Evolutionary conservation across 2,329 filamentous ascomycete genomes (phyloP).

Genomic region (Paracoccidioides lutzii): DNA sequence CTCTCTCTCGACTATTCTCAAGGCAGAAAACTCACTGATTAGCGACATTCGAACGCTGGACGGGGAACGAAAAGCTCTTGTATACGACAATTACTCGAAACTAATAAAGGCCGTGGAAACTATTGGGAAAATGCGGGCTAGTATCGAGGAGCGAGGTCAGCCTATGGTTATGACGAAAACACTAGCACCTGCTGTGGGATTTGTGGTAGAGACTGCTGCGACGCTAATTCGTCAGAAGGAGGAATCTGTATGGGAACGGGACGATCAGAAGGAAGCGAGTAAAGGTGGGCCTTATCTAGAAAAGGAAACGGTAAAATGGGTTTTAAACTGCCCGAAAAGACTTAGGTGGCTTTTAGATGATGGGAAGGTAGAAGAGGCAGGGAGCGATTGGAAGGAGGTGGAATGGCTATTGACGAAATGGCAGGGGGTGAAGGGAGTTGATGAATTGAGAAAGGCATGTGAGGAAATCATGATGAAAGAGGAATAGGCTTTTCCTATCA

Average conservation of each 20-base stretch:
- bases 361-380: conserved; percentile 28
- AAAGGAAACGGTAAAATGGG: conserved; percentile 35
- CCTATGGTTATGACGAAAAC: conserved; percentile 36
- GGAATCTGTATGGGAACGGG: conserved; percentile 17
- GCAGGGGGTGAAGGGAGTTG: conserved; percentile 32
- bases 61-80: conserved; percentile 89
- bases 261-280: conserved; percentile 16
- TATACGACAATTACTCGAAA: conserved; percentile 98
- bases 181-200: conserved; percentile 29
- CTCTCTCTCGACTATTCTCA: conserved; percentile 31
- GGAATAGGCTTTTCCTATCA: conserved; percentile 4
- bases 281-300: conserved; percentile 18
- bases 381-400: conserved; percentile 32
- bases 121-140: conserved; percentile 55
- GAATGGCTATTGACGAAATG: conserved; percentile 28
- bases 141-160: conserved; percentile 34
- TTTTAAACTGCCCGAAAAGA: conserved; percentile 28
- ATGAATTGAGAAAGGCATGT: conserved; percentile 28
- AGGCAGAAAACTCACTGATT: conserved; percentile 34
- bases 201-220: conserved; percentile 33
- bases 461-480: conserved; percentile 24
- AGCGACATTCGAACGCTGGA: conserved; percentile 76
- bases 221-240: conserved; percentile 29
- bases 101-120: conserved; percentile 93
- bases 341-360: conserved; percentile 27